Evolutionary conservation across 108 stramenopile species (phyloP), one percentile per base, ranked within the genome.

Genomic region (Mayamaea pseudoterrestris): DNA sequence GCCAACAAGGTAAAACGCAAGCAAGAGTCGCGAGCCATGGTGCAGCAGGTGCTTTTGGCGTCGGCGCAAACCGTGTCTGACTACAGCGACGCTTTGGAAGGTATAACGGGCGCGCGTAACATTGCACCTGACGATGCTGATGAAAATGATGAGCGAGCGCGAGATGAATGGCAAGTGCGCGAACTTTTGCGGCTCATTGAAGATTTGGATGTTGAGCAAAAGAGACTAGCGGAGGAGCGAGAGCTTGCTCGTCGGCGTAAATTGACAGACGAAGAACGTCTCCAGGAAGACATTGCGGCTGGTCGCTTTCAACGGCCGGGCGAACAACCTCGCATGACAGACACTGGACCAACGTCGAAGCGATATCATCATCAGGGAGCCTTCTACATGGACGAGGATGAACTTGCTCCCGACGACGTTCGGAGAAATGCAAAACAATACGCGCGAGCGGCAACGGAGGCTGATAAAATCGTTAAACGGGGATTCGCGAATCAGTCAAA

Each of bases 381-480:
- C n/a, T 98, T 93, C 56, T 98, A 93, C 62, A 94, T 98, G 93
- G 94, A 95, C 50, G 90, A 95, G 12, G 85, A 87, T 30, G 88
- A 89, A 30, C 50, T 90, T 44, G 55, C 78, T n/a, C 32, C 69
- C 47, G 66, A 81, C 45, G 97, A 97, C 65, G 90, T 97, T 9
- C 78, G 97, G 0, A 57, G 72, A 53, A 68, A 75, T 11, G 89
- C 88, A 9, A 65, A 66, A 18, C 77, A 90, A 27, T 90, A 90
- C 53, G 78, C 78, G 1, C 63, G 49, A 35, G 91, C 74, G 1
- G 87, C 89, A 5, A 95, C 94, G 1, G 87, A 79, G 13, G 80
- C 79, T 20, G 94, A 95, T 54, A 93, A 74, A 50, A 71, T 94
- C 44, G 82, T 95, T 63, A 83, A 68, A 29, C 54, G 63, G 1